Conservation (phyloP, 345 rosid genomes). For the Rhodomyrtus tomentosa region DNA sequence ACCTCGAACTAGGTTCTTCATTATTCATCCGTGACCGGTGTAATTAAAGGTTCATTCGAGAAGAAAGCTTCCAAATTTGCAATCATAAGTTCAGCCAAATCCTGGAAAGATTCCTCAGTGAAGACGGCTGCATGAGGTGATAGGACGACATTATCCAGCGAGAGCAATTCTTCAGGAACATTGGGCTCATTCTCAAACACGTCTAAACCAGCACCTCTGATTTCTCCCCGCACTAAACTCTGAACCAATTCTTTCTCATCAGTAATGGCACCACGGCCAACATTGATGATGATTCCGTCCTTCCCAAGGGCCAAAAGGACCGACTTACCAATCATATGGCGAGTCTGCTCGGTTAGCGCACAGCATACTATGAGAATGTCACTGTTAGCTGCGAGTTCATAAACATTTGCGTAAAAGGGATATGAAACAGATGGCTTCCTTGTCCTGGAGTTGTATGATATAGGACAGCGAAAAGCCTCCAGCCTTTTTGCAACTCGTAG, state of each 20-base stretch:
- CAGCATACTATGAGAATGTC: slow-evolving; percentile 27
- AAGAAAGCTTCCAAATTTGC: slow-evolving; percentile 30
- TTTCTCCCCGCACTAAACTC: slow-evolving; percentile 18
- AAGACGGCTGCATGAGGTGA: slow-evolving; percentile 19
- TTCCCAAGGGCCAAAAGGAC: slow-evolving; percentile 17
- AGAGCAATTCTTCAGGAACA: slow-evolving; percentile 12
- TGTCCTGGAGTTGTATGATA: slow-evolving; percentile 22
- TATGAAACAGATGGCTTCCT: slow-evolving; percentile 11
- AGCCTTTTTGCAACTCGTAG: slow-evolving; percentile 19
- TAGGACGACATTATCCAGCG: slow-evolving; percentile 24
- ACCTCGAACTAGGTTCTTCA: neutral
- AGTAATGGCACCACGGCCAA: slow-evolving; percentile 25
- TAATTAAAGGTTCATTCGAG: slow-evolving; percentile 6
- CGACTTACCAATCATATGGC: slow-evolving; percentile 18
- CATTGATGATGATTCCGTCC: slow-evolving; percentile 17
- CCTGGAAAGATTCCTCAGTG: slow-evolving; percentile 21
- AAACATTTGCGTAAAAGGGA: slow-evolving; percentile 8
- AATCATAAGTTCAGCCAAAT: slow-evolving; percentile 8
- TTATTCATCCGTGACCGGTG: neutral
- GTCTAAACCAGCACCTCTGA: slow-evolving; percentile 32
- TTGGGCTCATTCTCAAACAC: slow-evolving; percentile 33
- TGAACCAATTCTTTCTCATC: slow-evolving; percentile 29
- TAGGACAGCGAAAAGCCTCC: slow-evolving; percentile 19
- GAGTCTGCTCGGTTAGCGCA: slow-evolving; percentile 19
- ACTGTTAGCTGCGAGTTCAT: slow-evolving; percentile 16